Conservation (phyloP, 2,329 filamentous ascomycete genomes). For the Colletotrichum horii region DNA sequence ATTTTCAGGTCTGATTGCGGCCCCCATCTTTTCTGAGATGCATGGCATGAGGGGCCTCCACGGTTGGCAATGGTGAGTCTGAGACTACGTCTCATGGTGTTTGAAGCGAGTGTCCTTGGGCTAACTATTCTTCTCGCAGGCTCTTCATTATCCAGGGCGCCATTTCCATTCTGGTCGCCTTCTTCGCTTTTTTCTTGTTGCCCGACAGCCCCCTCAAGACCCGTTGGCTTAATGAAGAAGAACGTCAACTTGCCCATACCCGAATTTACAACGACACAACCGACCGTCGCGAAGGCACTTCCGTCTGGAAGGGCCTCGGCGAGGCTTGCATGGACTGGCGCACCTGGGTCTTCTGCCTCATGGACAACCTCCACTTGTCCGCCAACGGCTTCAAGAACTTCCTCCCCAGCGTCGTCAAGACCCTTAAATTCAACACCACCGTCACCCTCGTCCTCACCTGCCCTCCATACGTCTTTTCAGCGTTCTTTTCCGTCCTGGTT, state of each 20-base stretch:
- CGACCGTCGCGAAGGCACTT: conserved; percentile 44
- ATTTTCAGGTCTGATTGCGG: conserved; percentile 48
- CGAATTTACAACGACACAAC: conserved; percentile 32
- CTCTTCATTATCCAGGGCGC: conserved; percentile 48
- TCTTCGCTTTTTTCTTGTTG: conserved; percentile 39
- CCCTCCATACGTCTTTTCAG: conserved; percentile 49
- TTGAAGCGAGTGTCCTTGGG: too few relatives aligned
- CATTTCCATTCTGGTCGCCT: conserved; percentile 38
- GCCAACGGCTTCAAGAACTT: conserved; percentile 50
- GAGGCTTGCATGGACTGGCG: conserved; percentile 50
- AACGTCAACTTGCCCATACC: conserved; percentile 41
- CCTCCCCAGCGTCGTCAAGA: conserved; percentile 41
- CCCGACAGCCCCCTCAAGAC: conserved; percentile 44
- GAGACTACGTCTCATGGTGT: not conserved
- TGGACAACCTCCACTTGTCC: conserved; percentile 56
- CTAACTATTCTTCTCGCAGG: conserved; percentile 1
- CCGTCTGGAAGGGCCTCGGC: conserved; percentile 45
- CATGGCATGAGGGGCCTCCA: conserved; percentile 39
- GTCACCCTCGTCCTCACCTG: conserved; percentile 53
- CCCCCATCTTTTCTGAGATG: conserved; percentile 48
- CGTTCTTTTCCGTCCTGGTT: conserved; percentile 40
- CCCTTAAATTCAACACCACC: conserved; percentile 45
- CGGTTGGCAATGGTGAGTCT: conserved; percentile 47
- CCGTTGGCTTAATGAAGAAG: conserved; percentile 43
- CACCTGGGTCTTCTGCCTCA: conserved; percentile 54